These are phyloP conservation scores for Rhododendron mucronatum DNA, from an alignment of 148 eudicot genomes.

Conservation along the genomic window DNA sequence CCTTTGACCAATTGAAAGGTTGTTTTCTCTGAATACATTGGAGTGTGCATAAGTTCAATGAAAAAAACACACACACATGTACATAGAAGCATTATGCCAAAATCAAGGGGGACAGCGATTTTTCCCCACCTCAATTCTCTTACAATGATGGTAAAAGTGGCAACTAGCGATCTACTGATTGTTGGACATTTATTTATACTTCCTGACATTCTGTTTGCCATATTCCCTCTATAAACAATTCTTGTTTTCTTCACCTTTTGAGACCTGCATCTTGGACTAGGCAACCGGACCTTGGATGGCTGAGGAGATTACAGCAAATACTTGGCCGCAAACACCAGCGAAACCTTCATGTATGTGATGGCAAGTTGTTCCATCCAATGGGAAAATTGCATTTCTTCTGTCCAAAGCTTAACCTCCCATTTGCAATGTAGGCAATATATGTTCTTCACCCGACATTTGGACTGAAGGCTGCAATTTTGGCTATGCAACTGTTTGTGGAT, in stretches of 20 bases:
- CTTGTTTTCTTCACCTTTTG: neutral
- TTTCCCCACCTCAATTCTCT: neutral
- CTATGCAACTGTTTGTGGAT: slow-evolving; percentile 75
- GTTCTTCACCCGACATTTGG: slow-evolving; percentile 93
- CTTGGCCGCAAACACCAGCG: slow-evolving; percentile 96
- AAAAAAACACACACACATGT: neutral
- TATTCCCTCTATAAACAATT: neutral
- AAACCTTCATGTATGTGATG: slow-evolving; percentile 73
- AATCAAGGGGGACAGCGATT: neutral
- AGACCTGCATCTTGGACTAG: slow-evolving; percentile 30
- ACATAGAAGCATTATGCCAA: neutral
- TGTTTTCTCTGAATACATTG: neutral
- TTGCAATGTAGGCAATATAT: slow-evolving; percentile 64
- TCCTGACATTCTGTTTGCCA: neutral
- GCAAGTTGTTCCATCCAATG: neutral
- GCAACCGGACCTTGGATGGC: slow-evolving; percentile 95
- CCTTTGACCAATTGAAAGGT: neutral
- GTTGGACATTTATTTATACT: neutral
- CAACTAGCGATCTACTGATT: neutral
- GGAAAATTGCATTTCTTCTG: neutral
- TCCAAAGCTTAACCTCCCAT: slow-evolving; percentile 2
- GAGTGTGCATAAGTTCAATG: neutral
- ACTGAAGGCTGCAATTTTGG: slow-evolving; percentile 70
- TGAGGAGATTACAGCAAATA: slow-evolving; percentile 88
- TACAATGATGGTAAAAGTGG: slow-evolving; percentile 2